Base-by-base conservation (phyloP, 2,329 filamentous ascomycete species). In the Venturia carpophila region DNA sequence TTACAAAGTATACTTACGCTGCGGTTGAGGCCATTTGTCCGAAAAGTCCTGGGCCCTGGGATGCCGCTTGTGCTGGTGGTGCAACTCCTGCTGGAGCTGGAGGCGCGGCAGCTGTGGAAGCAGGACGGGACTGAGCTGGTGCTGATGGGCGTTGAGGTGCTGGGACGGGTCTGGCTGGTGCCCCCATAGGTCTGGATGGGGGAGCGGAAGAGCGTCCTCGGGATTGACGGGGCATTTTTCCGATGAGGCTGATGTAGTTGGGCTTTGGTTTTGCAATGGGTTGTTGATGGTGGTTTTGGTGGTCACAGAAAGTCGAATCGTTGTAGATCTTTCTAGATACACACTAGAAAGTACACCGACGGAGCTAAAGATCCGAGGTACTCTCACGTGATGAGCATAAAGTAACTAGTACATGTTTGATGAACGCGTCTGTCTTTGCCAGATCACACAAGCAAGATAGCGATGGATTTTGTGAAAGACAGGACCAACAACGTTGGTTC, bases 1-100 rank as follows among this genome's bases (percentile, higher is more conserved):
- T 34, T 52, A 27, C 15, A 60, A 13, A 61, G n/a, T 11, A 10
- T 27, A 41, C 92, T 81, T 88, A 97, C 93, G 94, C 94, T 77
- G 94, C 94, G 66, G 94, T 99, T 75, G 88, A 92, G 70, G 94
- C 94, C 90, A 99, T 97, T 83, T 97, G 91, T 67, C 91, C 93
- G 71, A 99, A 91, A 13, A 99, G 83, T 69, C 94, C 93, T 5
- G 91, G 87, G 37, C 92, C 90, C 69, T 88, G 83, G 64, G 80
- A 79, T 62, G 74, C 74, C 37, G 74, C 73, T 41, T 75, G 73
- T 41, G 75, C 72, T 63, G 81, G 76, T 65, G 84, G 83, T 65
- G 80, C 76, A 61, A 82, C 78, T 67, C 82, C 76, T 64, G 64
- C 73, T 27, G 52, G 27, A 34, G 52, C 52, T 43, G 78, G 73